Base-by-base conservation (phyloP, 2,329 filamentous ascomycete species). In the Rhinocladiella mackenziei region DNA sequence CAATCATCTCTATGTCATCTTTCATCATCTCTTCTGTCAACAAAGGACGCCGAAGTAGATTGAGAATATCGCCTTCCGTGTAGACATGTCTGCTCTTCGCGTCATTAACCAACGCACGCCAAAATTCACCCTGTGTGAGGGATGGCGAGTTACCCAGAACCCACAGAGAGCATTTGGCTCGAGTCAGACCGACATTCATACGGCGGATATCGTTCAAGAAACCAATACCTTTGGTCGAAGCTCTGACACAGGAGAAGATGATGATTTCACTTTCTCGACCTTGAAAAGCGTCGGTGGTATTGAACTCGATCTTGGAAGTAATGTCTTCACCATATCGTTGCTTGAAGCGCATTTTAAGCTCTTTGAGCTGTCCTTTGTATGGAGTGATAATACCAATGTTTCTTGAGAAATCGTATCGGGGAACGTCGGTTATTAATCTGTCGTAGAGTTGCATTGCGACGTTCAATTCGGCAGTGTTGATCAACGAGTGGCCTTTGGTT, bases 111-210 rank as follows among this genome's bases (percentile, higher is more conserved):
- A 98, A 75, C 53, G 83, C 83, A 51, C 77, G 81, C 92, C 94
- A 98, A 66, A 88, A 96, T 60, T 92, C 80, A 48, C 92, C 92
- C 60, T 94, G 85, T 17, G 84, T 73, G 39, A 98, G 75, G 23
- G 89, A 88, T 45, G 84, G 77, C 0, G 92, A 92, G 65, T 97
- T 94, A 55, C 92, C 92, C 18, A 98, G 76, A 45, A 98, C 91
- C 86, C 91, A 98, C 7, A 98, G 76, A 23, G 91, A 96, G 7
- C 87, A 95, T 65, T 95, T 96, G 4, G 92, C 94, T 73, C 92
- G 84, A 15, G 92, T 98, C 48, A 98, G 74, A 70, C 92, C 92
- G 60, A 98, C 92, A 65, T 98, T 98, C 94, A 98, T 97, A 75
- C 92, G 91, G 47, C 92, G 82, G 61, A 98, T 95, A 64, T 98